Base-by-base conservation (phyloP, 2,329 filamentous ascomycete genomes). In the Sclerotiophoma versabilis region DNA sequence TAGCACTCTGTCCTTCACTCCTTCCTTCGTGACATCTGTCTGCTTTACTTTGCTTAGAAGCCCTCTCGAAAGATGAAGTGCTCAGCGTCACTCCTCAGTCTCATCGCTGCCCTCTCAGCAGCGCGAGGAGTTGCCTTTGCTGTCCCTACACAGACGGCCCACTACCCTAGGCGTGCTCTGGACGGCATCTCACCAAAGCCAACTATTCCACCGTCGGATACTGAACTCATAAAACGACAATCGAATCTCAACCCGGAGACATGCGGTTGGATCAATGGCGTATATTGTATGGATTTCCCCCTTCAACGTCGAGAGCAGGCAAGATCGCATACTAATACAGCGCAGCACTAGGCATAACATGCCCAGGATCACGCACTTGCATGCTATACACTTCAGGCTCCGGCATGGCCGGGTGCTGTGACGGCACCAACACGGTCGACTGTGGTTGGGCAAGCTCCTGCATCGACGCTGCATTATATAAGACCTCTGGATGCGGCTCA, bases 391-490 rank as follows among this genome's bases (percentile, higher is more conserved):
- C 61, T 1, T 49, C 59, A 20, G 53, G 49, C n/a, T 30, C 34
- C 15, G 64, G 61, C 23, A 70, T 70, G 66, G 64, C 60, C 2
- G 69, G 69, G 10, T 72, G 69, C 49, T 71, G 68, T 37, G 37
- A 51, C 10, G 63, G 59, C 12, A 33, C 26, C 7, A 62, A 72
- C 30, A 62, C 56, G 2, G 54, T 65, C 43, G 43, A 60, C 17
- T 70, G 68, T 36, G 62, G 57, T 12, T 72, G 63, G 66, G 58
- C 55, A n/a, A 60, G 58, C 20, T 60, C 52, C n/a, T 72, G 66
- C 36, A 46, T 72, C n/a, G 65, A 69, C 48, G 63, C 62, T 30
- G 49, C 51, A 10, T 46, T 20, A 11, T 66, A 54, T 26, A 49
- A 23, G 1, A 57, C 62, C 14, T 55, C 57, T 6, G 32, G 36